Percentiles rank a stretch among this genome's conserved stretches.
phyloP scores from a whole-genome alignment of 768 basidiomycete species.

The Russula emetica region DNA sequence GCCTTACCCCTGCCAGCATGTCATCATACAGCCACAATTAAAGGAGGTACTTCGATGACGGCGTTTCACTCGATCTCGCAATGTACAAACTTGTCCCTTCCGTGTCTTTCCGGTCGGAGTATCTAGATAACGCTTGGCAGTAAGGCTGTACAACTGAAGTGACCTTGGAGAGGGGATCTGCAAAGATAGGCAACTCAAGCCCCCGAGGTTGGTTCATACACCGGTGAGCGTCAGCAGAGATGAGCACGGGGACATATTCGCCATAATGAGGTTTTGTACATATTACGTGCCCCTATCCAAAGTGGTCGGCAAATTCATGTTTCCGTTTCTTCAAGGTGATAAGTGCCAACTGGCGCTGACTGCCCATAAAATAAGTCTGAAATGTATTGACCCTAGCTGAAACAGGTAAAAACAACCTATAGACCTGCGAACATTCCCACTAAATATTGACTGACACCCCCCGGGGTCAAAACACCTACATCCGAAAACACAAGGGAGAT shows the following conservation, averaged over 20 bases:
- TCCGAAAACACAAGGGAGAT: slow-evolving; percentile 94
- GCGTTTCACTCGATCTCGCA: slow-evolving; percentile 11
- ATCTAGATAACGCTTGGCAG: slow-evolving; percentile 26
- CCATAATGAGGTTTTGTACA: slow-evolving; percentile 1
- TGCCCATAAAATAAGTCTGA: slow-evolving; percentile 4
- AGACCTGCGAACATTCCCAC: slow-evolving; percentile 90
- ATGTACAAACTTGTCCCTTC: slow-evolving; percentile 13
- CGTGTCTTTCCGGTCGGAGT: slow-evolving; percentile 25
- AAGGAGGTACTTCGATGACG: slow-evolving; percentile 16
- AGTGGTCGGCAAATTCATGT: neutral
- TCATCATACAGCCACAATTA: slow-evolving; percentile 14
- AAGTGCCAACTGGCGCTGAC: neutral
- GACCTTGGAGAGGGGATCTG: slow-evolving; percentile 4
- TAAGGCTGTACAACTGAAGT: slow-evolving; percentile 1
- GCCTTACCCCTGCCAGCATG: slow-evolving; percentile 21
- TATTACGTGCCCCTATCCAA: slow-evolving; percentile 6
- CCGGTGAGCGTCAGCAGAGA: neutral
- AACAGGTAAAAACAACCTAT: slow-evolving; percentile 16
- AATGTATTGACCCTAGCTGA: slow-evolving; percentile 1
- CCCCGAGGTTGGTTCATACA: slow-evolving; percentile 25
- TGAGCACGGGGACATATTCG: neutral
- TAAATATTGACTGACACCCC: slow-evolving; percentile 90
- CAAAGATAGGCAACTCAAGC: slow-evolving; percentile 17
- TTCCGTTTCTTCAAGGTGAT: neutral
- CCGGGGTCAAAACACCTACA: slow-evolving; percentile 87